A percentile compares a stretch with the other conserved stretches of the same genome.
Conservation (phyloP, 495 filamentous ascomycete genomes). For the Rusavskia elegans region DNA sequence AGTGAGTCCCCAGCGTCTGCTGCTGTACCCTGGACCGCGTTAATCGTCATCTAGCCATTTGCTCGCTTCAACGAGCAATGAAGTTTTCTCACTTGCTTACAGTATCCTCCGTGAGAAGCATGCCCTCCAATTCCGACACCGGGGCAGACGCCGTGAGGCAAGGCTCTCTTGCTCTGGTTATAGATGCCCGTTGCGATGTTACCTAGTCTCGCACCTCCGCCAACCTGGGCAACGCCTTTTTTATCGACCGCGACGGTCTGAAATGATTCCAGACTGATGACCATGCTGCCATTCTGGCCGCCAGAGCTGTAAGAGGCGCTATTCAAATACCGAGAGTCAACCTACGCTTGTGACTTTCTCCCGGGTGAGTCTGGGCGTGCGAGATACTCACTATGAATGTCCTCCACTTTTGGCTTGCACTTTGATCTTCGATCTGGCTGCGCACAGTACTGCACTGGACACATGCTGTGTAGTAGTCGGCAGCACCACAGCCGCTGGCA, state of each 20-base stretch:
- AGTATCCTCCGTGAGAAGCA: conserved; percentile 47
- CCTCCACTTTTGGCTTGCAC: conserved; percentile 59
- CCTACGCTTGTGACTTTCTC: conserved; percentile 23
- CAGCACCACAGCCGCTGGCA: conserved; percentile 44
- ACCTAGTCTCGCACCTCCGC: conserved; percentile 44
- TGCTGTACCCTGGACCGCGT: conserved; percentile 28
- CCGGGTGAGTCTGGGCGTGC: conserved; percentile 22
- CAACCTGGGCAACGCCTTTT: conserved; percentile 45
- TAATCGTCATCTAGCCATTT: conserved; percentile 25
- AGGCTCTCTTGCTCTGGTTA: conserved; percentile 42
- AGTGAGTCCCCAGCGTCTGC: conserved; percentile 45
- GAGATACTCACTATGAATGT: conserved; percentile 41
- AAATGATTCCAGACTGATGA: conserved; percentile 27
- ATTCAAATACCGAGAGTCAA: not conserved
- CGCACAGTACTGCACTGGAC: conserved; percentile 41
- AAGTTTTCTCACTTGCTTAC: not conserved
- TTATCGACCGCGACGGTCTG: conserved; percentile 37
- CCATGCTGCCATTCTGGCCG: conserved; percentile 24
- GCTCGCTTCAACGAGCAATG: not conserved
- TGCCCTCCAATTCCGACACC: conserved; percentile 58
- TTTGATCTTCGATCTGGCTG: conserved; percentile 31
- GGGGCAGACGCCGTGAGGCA: conserved; percentile 51
- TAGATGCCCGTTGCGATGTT: conserved; percentile 44
- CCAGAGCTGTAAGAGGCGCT: conserved; percentile 25
- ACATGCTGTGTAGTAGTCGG: conserved; percentile 43